Percentiles rank a stretch among this genome's conserved stretches.
phyloP scores from a whole-genome alignment of 2,329 filamentous ascomycete species.

The Incumbomyces lentus region DNA sequence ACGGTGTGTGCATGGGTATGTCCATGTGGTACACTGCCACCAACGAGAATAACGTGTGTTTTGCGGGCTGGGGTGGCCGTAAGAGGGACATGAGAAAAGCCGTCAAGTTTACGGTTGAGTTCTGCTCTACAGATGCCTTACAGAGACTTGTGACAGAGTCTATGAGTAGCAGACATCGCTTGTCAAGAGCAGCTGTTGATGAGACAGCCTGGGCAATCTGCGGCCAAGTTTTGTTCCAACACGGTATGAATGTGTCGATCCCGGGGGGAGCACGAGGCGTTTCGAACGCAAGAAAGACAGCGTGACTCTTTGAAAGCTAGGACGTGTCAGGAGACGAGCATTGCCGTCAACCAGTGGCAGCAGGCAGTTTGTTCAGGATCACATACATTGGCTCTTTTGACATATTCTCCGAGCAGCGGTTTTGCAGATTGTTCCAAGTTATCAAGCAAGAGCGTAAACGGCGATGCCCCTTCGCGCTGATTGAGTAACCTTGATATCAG shows the following conservation, averaged over 20 bases:
- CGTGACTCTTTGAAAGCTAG: conserved; percentile 12
- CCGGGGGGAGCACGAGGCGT: conserved; percentile 52
- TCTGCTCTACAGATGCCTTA: conserved; percentile 9
- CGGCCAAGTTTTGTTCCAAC: conserved; percentile 48
- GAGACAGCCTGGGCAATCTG: conserved; percentile 51
- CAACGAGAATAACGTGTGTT: conserved; percentile 49
- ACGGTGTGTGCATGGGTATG: conserved; percentile 44
- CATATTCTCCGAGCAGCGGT: conserved; percentile 62
- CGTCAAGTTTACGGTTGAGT: conserved; percentile 42
- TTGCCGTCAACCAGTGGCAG: neutral
- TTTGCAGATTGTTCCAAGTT: conserved; percentile 69
- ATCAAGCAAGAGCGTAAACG: conserved; percentile 78
- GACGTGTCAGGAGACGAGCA: neutral
- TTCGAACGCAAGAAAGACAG: conserved; percentile 60
- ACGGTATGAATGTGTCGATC: conserved; percentile 58
- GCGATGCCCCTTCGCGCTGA: conserved; percentile 67
- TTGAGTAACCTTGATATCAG: conserved; percentile 74
- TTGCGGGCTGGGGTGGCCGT: conserved; percentile 35
- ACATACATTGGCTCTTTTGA: conserved; percentile 60
- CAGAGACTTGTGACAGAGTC: conserved; percentile 14
- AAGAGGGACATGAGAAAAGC: conserved; percentile 61
- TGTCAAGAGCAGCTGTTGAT: conserved; percentile 10
- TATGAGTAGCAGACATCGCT: conserved; percentile 16
- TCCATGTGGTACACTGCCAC: conserved; percentile 76
- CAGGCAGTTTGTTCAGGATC: conserved; percentile 1